Percentiles rank a stretch among this genome's conserved stretches.
These are phyloP conservation scores for Eimeria praecox DNA, from an alignment of 169 alveolate species.

Conservation along the genomic window DNA sequence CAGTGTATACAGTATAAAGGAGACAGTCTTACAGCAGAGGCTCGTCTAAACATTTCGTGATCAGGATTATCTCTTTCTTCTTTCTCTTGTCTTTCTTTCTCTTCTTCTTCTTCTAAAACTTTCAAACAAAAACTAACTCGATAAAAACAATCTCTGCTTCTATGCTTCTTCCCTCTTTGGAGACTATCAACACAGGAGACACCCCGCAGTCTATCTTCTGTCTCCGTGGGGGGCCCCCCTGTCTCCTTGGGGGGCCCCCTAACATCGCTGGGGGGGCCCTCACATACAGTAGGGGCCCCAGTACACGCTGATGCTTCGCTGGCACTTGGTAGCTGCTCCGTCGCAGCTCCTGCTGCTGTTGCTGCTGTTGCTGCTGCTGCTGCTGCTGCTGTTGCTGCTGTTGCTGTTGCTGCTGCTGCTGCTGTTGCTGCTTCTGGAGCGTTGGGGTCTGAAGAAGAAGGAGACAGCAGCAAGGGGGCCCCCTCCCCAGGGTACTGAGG, in stretches of 20 bases:
- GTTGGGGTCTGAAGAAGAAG: background rate
- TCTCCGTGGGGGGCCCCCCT: background rate
- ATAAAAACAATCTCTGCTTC: background rate
- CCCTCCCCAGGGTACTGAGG: background rate
- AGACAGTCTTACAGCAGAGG: background rate
- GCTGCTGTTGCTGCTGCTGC: background rate
- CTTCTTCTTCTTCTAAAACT: background rate
- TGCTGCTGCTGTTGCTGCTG: background rate
- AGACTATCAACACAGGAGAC: background rate
- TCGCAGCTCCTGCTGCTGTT: too few relatives aligned
- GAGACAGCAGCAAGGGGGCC: background rate
- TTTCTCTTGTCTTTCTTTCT: background rate
- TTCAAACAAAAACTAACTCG: conserved; percentile 26
- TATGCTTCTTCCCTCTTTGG: background rate
- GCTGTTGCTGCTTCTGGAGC: background rate
- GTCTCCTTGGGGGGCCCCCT: background rate
- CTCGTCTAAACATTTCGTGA: background rate
- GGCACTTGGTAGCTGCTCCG: too few relatives aligned
- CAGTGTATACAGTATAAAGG: too few relatives aligned
- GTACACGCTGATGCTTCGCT: background rate
- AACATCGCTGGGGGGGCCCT: background rate
- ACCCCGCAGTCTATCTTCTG: background rate
- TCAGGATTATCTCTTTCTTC: background rate
- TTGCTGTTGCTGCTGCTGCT: background rate
- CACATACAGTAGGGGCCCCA: background rate